Evolutionary conservation across 2,329 filamentous ascomycete species (phyloP).

Genomic region (Proliferodiscus dingleyae): DNA sequence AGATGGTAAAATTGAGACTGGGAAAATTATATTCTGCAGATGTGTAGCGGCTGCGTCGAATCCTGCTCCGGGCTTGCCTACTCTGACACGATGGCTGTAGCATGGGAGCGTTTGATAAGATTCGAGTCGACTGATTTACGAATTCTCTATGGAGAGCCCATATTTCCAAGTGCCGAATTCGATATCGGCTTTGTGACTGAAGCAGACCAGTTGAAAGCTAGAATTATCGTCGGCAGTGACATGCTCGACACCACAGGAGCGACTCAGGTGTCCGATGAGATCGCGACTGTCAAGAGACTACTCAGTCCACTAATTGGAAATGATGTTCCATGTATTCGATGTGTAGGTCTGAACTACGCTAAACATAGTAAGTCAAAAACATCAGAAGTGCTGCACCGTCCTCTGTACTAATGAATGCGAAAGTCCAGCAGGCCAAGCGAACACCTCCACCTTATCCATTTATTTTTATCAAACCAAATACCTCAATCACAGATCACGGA

Average conservation of each 20-base stretch:
- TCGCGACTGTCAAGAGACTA: slow-evolving; percentile 29
- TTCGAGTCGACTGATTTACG: slow-evolving; percentile 48
- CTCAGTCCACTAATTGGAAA: slow-evolving; percentile 28
- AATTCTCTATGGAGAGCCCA: slow-evolving; percentile 47
- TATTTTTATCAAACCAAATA: slow-evolving; percentile 47
- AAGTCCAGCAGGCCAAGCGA: slow-evolving; percentile 48
- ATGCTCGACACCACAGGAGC: slow-evolving; percentile 42
- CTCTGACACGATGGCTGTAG: too few species aligned
- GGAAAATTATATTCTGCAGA: too few species aligned
- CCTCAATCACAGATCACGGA: slow-evolving; percentile 34
- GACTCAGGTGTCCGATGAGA: slow-evolving; percentile 38
- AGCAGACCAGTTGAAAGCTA: slow-evolving; percentile 45
- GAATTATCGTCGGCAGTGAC: slow-evolving; percentile 46
- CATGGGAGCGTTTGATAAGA: slow-evolving; percentile 52
- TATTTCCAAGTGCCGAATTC: slow-evolving; percentile 39
- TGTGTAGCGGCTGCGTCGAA: too few species aligned
- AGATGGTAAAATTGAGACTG: too few species aligned
- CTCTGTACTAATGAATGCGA: slow-evolving; percentile 25
- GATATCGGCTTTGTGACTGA: slow-evolving; percentile 46
- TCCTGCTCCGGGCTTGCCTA: too few species aligned
- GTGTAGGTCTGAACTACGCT: slow-evolving; percentile 55
- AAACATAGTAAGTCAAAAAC: slow-evolving; percentile 43
- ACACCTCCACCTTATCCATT: slow-evolving; percentile 46
- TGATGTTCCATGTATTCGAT: slow-evolving; percentile 50
- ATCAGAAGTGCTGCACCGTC: slow-evolving; percentile 12